phyloP scores from a whole-genome alignment of 495 filamentous ascomycete genomes.

The Aspergillus ellipticus region DNA sequence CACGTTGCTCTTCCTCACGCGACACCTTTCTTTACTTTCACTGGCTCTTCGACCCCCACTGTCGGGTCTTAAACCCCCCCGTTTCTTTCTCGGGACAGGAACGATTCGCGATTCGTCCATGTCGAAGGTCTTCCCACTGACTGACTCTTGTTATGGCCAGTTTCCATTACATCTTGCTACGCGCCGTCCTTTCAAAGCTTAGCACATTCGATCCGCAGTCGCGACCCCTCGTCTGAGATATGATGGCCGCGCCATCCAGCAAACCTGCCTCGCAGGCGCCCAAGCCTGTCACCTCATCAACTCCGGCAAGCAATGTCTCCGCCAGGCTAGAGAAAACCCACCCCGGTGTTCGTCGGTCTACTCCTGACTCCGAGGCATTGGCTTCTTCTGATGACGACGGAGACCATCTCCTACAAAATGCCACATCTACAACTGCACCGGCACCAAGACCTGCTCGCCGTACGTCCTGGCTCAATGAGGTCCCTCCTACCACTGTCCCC shows the following conservation, averaged over 20 bases:
- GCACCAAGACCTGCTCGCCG: constrained; percentile 43
- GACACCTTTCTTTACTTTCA: background rate
- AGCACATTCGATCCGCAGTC: background rate
- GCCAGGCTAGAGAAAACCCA: constrained; percentile 71
- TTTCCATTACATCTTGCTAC: background rate
- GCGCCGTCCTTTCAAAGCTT: background rate
- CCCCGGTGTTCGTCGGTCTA: constrained; percentile 64
- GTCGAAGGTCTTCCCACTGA: background rate
- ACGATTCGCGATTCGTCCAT: background rate
- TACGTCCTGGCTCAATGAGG: constrained; percentile 54
- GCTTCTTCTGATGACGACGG: constrained; percentile 90
- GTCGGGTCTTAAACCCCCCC: background rate
- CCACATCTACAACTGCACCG: constrained; percentile 32
- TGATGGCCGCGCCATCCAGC: constrained; percentile 32
- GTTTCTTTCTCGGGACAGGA: background rate
- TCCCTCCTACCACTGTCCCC: constrained; percentile 36
- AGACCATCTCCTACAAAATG: constrained; percentile 43
- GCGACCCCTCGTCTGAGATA: constrained; percentile 9
- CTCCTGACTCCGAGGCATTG: constrained; percentile 88
- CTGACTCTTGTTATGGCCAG: background rate
- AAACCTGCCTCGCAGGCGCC: constrained; percentile 18
- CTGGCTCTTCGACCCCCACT: background rate
- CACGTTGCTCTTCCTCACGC: background rate
- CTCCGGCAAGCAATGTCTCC: constrained; percentile 47
- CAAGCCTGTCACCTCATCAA: constrained; percentile 26